A percentile compares a stretch with the other conserved stretches of the same genome.
Conservation (phyloP, 1,284 basidiomycete genomes). For the Sanghuangporus baumii region DNA sequence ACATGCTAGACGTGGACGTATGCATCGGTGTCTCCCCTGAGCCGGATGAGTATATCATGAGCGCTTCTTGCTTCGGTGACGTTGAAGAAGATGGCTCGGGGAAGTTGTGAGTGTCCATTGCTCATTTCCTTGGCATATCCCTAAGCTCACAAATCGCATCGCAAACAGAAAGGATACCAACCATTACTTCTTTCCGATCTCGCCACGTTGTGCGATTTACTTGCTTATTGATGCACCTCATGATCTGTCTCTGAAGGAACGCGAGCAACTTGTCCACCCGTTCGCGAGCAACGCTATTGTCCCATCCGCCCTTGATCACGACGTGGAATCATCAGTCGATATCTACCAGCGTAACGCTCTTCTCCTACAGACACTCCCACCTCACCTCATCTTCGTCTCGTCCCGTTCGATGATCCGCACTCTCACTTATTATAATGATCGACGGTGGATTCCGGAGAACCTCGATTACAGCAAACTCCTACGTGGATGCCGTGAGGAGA, state of each 20-base stretch:
- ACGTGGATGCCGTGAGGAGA: slow-evolving; percentile 45
- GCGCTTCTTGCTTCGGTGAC: slow-evolving; percentile 38
- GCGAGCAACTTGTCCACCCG: not conserved
- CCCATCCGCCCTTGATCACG: slow-evolving; percentile 33
- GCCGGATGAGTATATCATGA: slow-evolving; percentile 40
- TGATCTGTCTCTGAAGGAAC: not conserved
- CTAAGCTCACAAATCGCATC: not conserved
- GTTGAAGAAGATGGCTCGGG: slow-evolving; percentile 37
- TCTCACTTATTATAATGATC: slow-evolving; percentile 25
- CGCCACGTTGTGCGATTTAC: slow-evolving; percentile 46
- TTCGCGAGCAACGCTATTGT: not conserved
- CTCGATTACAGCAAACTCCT: slow-evolving; percentile 46
- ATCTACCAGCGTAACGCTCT: slow-evolving; percentile 50
- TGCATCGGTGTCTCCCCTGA: slow-evolving; percentile 35
- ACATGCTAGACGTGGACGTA: slow-evolving; percentile 28
- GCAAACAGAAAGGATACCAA: slow-evolving; percentile 27
- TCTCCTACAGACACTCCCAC: slow-evolving; percentile 45
- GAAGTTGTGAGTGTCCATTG: slow-evolving; percentile 29
- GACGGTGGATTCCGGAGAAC: slow-evolving; percentile 27
- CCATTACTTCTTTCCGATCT: slow-evolving; percentile 48
- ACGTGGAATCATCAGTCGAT: slow-evolving; percentile 43
- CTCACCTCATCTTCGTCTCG: slow-evolving; percentile 43
- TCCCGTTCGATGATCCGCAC: slow-evolving; percentile 45
- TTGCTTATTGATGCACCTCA: slow-evolving; percentile 30
- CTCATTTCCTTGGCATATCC: not conserved